phyloP scores from a whole-genome alignment of 306 rosid species.

The Sesbania bispinosa region DNA sequence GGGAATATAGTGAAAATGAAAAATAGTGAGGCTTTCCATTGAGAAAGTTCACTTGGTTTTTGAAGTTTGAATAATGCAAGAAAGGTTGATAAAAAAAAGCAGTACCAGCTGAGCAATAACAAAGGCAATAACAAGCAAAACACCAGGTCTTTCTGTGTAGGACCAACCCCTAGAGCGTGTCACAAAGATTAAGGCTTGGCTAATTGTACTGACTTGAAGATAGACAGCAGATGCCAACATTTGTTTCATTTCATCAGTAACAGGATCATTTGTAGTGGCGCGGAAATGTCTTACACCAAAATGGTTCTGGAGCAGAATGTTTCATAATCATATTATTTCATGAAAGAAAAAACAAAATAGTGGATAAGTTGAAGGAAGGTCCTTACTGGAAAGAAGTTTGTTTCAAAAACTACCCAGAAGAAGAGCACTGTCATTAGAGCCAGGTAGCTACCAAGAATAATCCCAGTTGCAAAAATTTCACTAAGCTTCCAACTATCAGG shows the following conservation, averaged over 20 bases:
- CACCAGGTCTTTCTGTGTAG: constrained; percentile 63
- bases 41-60: not conserved
- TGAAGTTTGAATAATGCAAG: not conserved
- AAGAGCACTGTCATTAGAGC: constrained; percentile 65
- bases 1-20: constrained; percentile 1
- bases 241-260: not conserved
- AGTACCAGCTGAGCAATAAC: constrained; percentile 64
- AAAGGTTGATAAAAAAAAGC: not conserved
- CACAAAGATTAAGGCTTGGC: constrained; percentile 73
- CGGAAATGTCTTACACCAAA: constrained; percentile 41
- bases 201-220: constrained; percentile 73
- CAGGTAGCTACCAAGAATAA: constrained; percentile 58
- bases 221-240: constrained; percentile 61
- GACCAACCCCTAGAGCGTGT: constrained; percentile 77
- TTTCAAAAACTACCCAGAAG: constrained; percentile 43
- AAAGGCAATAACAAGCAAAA: constrained; percentile 57
- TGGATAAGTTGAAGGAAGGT: not conserved
- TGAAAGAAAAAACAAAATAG: not conserved
- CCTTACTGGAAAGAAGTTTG: constrained; percentile 52
- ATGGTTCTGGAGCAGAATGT: constrained; percentile 31
- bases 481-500: constrained; percentile 80
- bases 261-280: not conserved
- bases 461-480: constrained; percentile 72
- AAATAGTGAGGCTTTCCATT: not conserved
- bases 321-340: not conserved